Evolutionary conservation across 169 alveolate genomes (phyloP).

Genomic region (Cryptosporidium bovis): DNA sequence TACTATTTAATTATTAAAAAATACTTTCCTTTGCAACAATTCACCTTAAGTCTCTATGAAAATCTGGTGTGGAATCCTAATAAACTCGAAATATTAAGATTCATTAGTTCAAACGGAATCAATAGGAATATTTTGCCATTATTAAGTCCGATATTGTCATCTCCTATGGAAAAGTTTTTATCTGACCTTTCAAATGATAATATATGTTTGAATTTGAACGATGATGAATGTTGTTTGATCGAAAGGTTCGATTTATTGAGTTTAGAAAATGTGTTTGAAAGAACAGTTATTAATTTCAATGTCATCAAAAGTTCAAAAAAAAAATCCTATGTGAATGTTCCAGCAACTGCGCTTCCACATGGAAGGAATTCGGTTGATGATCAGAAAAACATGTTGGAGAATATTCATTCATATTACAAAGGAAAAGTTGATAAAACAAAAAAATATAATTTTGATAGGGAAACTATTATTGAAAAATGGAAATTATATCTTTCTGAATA

Average conservation of each 20-base stretch:
- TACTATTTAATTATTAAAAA: not conserved
- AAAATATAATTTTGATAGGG: not conserved
- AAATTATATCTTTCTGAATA: conserved; percentile 20
- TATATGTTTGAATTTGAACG: not conserved
- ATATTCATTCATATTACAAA: conserved; percentile 50
- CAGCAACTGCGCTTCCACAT: conserved; percentile 67
- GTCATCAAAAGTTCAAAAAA: not conserved
- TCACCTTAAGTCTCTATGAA: conserved; percentile 32
- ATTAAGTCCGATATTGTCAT: conserved; percentile 40
- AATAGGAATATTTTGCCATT: not conserved
- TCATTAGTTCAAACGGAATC: conserved; percentile 8
- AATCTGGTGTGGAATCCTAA: not conserved
- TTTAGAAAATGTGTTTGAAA: conserved; percentile 6
- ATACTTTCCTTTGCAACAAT: conserved; percentile 39
- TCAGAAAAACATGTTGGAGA: conserved; percentile 65
- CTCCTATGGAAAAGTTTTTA: conserved; percentile 26
- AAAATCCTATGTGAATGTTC: conserved; percentile 10
- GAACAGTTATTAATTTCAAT: not conserved
- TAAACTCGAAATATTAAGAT: not conserved
- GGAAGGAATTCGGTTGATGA: conserved; percentile 75
- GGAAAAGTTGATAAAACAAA: conserved; percentile 38
- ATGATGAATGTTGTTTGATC: conserved; percentile 9
- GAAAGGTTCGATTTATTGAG: conserved; percentile 44
- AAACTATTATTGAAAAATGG: conserved; percentile 43
- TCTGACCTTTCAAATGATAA: not conserved